Evolutionary conservation across 768 basidiomycete species (phyloP).

Genomic region (Hypsizygus marmoreus): DNA sequence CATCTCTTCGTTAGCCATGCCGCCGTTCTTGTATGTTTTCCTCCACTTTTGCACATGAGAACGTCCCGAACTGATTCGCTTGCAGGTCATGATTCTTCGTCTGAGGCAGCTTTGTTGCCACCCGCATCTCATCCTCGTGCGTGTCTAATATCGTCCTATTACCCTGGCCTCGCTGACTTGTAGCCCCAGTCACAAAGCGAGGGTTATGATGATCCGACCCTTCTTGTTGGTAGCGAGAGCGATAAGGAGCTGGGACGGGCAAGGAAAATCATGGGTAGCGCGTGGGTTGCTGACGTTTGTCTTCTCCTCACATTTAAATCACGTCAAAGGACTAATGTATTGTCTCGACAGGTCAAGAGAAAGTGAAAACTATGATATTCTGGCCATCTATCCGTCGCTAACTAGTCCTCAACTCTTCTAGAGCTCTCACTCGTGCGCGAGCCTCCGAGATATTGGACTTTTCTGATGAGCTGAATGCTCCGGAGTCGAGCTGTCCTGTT

Average conservation of each 20-base stretch:
- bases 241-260: slow-evolving; percentile 65
- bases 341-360: slow-evolving; percentile 34
- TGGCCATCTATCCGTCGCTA: too few species aligned
- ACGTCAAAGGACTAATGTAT: not conserved
- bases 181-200: slow-evolving; percentile 39
- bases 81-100: slow-evolving; percentile 71
- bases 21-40: slow-evolving; percentile 40
- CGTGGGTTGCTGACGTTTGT: slow-evolving; percentile 43
- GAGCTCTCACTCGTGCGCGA: slow-evolving; percentile 51
- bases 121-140: slow-evolving; percentile 67
- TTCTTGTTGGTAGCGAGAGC: slow-evolving; percentile 45
- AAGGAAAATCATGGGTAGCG: slow-evolving; percentile 42
- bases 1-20: slow-evolving; percentile 39
- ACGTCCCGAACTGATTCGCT: not conserved
- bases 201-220: slow-evolving; percentile 51
- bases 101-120: slow-evolving; percentile 76
- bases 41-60: not conserved
- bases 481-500: slow-evolving; percentile 56
- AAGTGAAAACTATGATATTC: slow-evolving; percentile 19
- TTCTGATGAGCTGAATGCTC: slow-evolving; percentile 46
- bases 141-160: slow-evolving; percentile 19
- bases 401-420: slow-evolving; percentile 12
- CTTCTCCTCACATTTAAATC: not conserved
- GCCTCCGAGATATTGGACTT: slow-evolving; percentile 45
- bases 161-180: not conserved